A percentile compares a stretch with the other conserved stretches of the same genome.
These are phyloP conservation scores for Plasmodium coatneyi DNA, from an alignment of 169 alveolate genomes.

Conservation along the genomic window DNA sequence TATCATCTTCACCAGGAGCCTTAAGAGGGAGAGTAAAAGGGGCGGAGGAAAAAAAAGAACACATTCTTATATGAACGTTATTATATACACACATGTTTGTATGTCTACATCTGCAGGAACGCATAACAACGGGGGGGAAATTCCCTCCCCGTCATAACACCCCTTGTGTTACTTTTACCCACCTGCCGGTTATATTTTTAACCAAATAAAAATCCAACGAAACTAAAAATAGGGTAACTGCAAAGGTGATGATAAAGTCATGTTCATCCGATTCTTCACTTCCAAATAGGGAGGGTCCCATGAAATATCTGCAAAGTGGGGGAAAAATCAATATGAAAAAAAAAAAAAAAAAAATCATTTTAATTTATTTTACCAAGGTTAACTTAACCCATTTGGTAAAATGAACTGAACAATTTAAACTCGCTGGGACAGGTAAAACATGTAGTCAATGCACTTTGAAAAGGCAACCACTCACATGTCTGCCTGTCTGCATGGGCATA, in stretches of 20 bases:
- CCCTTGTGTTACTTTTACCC: neutral
- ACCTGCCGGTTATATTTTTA: slow-evolving; percentile 75
- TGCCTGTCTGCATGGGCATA: neutral
- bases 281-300: slow-evolving; percentile 65
- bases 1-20: slow-evolving; percentile 72
- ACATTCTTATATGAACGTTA: neutral
- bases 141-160: neutral
- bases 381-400: neutral
- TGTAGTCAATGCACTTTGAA: neutral
- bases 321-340: neutral
- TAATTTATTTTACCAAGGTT: neutral
- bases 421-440: neutral
- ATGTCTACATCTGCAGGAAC: neutral
- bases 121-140: neutral
- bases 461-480: neutral
- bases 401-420: neutral
- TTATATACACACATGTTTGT: neutral
- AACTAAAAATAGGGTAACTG: slow-evolving; percentile 68
- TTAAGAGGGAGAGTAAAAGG: neutral
- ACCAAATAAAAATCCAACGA: slow-evolving; percentile 74
- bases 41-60: neutral
- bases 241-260: slow-evolving; percentile 69
- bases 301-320: slow-evolving; percentile 51
- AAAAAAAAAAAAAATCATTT: neutral
- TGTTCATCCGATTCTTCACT: slow-evolving; percentile 53